phyloP scores from a whole-genome alignment of 768 basidiomycete species.

The Guyanaporus albipodus region DNA sequence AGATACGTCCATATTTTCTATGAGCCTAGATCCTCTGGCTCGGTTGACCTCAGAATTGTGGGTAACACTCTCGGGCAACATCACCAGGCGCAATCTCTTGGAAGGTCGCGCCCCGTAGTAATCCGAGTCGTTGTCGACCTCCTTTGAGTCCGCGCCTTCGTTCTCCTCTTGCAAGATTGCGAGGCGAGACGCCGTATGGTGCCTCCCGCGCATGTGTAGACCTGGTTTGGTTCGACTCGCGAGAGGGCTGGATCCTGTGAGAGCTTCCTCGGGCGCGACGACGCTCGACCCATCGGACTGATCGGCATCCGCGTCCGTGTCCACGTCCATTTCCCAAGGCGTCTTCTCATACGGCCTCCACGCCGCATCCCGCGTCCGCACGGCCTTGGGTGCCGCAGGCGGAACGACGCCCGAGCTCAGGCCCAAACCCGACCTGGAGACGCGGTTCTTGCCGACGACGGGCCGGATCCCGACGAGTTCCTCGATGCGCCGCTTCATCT shows the following conservation, averaged over 20 bases:
- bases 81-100: constrained; percentile 23
- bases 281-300: constrained; percentile 2
- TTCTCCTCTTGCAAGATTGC: constrained; percentile 28
- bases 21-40: constrained; percentile 14
- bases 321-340: constrained; percentile 27
- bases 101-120: no score
- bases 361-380: constrained; percentile 20
- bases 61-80: not conserved
- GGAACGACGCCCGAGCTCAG: constrained; percentile 28
- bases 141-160: constrained; percentile 17
- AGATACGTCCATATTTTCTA: constrained; percentile 28
- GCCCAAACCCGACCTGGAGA: constrained; percentile 12
- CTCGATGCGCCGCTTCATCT: constrained; percentile 56
- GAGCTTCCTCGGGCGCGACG: constrained; percentile 17
- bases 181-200: constrained; percentile 9
- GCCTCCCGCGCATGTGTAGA: constrained; percentile 6
- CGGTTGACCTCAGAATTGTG: no score
- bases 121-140: constrained; percentile 8
- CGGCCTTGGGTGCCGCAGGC: constrained; percentile 31
- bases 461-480: constrained; percentile 59
- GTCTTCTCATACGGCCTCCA: constrained; percentile 18
- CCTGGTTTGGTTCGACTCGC: no score
- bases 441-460: constrained; percentile 30
- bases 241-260: constrained; percentile 28
- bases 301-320: constrained; percentile 6